Base-by-base conservation (phyloP, 345 rosid species). In the Aegle marmelos region DNA sequence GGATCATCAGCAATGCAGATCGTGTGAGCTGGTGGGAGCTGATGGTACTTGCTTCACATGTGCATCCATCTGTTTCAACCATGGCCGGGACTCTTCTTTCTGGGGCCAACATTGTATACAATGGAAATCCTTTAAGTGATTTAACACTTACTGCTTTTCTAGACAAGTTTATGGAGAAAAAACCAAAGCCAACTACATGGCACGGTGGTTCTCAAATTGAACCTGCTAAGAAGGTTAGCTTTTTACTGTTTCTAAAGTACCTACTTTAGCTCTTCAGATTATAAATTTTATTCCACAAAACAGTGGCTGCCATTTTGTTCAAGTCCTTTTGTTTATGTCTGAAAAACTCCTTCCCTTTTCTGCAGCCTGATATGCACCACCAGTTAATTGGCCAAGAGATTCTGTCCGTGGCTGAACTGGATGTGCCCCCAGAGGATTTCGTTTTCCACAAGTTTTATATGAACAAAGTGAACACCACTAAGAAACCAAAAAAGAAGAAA, bases 111-210 rank as follows among this genome's bases (percentile, higher is more conserved):
- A 92, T 96, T 54, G 95, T 92, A 56, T 96, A 92, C 85, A 94
- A 96, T 67, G 99, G 98, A 62, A 92, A 96, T 83, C 97, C 98
- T 3, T 76, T 94, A 58, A 87, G 83, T 67, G 98, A 96, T 76
- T 82, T 92, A 41, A 88, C 97, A 28, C 93, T 92, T 61, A 74
- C 87, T 53, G 94, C 98, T 82, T 94, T 94, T 83, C 87, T 96
- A 27, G 98, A 94, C 85, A 96, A 96, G 85, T 94, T 96, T 77
- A 96, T 94, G 99, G 99, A 94, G 85, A 96, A 96, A 91, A 96
- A 96, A 83, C 87, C 98, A 1, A 96, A 92, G 88, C 83, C 88
- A 80, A 87, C 79, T 80, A 67, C 85, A 33, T 96, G 99, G 99
- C 98, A 94, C 76, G 99, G 99, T 84, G 96, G 94, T 75, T 96